phyloP scores from a whole-genome alignment of 306 rosid species.

The Acacia acuminata region DNA sequence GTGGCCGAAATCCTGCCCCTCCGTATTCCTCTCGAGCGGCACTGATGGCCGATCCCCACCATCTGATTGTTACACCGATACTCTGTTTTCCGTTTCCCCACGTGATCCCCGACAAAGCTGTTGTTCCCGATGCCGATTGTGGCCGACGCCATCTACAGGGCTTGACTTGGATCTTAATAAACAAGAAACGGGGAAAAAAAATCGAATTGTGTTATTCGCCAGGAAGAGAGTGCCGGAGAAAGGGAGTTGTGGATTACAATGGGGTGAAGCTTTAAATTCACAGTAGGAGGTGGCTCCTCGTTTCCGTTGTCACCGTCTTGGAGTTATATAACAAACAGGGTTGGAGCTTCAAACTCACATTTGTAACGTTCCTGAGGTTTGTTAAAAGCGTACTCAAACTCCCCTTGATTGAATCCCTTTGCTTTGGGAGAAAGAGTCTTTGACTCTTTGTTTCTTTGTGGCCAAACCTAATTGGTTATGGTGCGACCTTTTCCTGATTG shows the following conservation, averaged over 20 bases:
- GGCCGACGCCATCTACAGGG: slow-evolving; percentile 43
- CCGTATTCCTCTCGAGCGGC: not conserved
- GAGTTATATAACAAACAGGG: not conserved
- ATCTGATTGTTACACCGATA: slow-evolving; percentile 11
- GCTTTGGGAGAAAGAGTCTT: not conserved
- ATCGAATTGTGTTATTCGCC: not conserved
- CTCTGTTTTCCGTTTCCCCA: not conserved
- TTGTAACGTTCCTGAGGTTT: not conserved
- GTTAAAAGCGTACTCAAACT: not conserved
- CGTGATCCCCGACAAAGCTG: not conserved
- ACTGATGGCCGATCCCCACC: slow-evolving; percentile 19
- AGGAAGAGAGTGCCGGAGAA: not conserved
- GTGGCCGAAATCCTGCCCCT: slow-evolving; percentile 23
- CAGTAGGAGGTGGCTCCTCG: not conserved
- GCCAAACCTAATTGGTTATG: not conserved
- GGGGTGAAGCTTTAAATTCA: not conserved
- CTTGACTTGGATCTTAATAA: not conserved
- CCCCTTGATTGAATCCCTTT: not conserved
- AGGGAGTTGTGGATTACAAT: not conserved
- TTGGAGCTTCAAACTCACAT: not conserved
- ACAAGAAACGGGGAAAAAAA: not conserved
- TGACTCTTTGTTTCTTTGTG: not conserved
- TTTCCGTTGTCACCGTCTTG: not conserved
- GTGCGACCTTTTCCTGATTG: not conserved
- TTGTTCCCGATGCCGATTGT: slow-evolving; percentile 35